A percentile compares a stretch with the other conserved stretches of the same genome.
Conservation (phyloP, 441 rosid species). For the Gossypium trilobum region DNA sequence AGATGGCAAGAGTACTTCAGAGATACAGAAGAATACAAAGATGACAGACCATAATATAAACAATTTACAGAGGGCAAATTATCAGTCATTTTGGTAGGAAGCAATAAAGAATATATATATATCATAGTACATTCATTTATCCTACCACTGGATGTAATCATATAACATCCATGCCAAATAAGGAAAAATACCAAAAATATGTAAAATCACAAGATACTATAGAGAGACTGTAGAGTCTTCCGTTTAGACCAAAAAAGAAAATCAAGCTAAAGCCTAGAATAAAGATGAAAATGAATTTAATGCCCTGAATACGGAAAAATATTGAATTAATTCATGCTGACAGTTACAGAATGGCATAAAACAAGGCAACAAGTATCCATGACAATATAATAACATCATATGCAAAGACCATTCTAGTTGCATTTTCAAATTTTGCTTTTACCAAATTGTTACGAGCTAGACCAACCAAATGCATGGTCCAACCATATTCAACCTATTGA, state of each 20-base stretch:
- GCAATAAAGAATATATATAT: not conserved
- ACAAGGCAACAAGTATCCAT: not conserved
- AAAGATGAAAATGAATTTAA: not conserved
- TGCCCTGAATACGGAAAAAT: not conserved
- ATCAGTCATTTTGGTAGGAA: not conserved
- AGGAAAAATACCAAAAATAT: not conserved
- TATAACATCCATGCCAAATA: not conserved
- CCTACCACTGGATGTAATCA: not conserved
- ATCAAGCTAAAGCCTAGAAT: not conserved
- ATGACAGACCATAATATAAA: not conserved
- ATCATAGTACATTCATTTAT: not conserved
- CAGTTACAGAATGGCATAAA: not conserved
- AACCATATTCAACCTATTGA: conserved; percentile 3
- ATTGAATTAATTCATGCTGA: conserved; percentile 7
- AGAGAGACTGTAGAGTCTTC: not conserved
- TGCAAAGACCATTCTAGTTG: not conserved
- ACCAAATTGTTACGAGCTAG: not conserved
- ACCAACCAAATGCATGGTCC: not conserved
- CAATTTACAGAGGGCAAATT: not conserved
- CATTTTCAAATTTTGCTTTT: not conserved
- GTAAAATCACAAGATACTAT: not conserved
- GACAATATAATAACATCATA: not conserved
- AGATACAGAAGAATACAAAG: not conserved
- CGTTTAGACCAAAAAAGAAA: not conserved
- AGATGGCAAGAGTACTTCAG: conserved; percentile 15